Percentiles rank a stretch among this genome's conserved stretches.
These are phyloP conservation scores for Exophiala sideris DNA, from an alignment of 2,329 filamentous ascomycete species.

Conservation along the genomic window DNA sequence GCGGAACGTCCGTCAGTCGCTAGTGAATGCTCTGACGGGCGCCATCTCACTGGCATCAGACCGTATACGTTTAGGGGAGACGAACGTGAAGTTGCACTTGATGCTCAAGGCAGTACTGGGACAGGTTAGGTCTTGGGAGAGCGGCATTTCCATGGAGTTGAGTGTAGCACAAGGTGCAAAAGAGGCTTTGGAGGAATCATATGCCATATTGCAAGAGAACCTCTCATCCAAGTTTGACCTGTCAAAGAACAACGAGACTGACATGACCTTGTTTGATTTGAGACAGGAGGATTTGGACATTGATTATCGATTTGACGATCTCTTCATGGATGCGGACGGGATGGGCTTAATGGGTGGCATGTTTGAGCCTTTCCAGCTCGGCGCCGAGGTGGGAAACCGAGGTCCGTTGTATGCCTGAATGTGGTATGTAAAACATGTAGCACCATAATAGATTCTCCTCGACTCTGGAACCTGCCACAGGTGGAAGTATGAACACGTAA, in stretches of 20 bases:
- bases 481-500: too few species aligned
- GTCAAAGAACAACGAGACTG: neutral
- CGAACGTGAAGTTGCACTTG: conserved; percentile 33
- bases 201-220: neutral
- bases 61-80: conserved; percentile 33
- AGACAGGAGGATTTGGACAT: neutral
- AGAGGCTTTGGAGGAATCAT: neutral
- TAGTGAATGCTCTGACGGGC: conserved; percentile 25
- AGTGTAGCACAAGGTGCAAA: neutral
- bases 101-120: conserved; percentile 31
- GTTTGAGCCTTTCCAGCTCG: neutral
- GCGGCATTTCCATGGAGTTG: neutral
- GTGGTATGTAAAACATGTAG: neutral
- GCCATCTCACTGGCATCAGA: conserved; percentile 28
- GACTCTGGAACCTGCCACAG: too few species aligned
- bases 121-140: conserved; percentile 22
- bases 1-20: conserved; percentile 6
- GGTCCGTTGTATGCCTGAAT: neutral
- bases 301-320: neutral
- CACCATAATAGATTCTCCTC: too few species aligned
- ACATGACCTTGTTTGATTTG: neutral
- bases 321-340: neutral
- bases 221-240: neutral
- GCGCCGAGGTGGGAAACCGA: neutral
- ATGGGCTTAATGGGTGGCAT: neutral